A percentile compares a stretch with the other conserved stretches of the same genome.
These are phyloP conservation scores for Cordyceps cicadae DNA, from an alignment of 2,329 filamentous ascomycete genomes.

Conservation along the genomic window DNA sequence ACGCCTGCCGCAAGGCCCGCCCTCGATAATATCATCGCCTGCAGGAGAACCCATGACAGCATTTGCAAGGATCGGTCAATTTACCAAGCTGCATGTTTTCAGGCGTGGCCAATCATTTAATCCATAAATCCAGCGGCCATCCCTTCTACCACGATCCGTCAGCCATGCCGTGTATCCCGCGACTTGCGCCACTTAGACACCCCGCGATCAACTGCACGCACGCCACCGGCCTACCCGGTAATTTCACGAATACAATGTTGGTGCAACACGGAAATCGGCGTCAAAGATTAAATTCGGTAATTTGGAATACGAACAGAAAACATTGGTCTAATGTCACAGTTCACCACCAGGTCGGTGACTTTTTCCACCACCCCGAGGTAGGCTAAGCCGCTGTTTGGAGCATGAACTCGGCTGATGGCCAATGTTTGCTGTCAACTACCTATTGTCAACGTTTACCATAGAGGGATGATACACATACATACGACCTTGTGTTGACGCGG, in stretches of 20 bases:
- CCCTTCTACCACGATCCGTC: not conserved
- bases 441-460: not conserved
- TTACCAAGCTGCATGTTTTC: not conserved
- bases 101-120: not conserved
- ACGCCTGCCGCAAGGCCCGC: slow-evolving; percentile 5
- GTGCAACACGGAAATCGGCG: not conserved
- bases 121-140: not conserved
- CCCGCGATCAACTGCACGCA: not conserved
- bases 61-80: not conserved
- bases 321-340: not conserved
- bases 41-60: not conserved
- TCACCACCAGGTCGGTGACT: no score
- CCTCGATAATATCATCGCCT: not conserved
- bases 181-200: not conserved
- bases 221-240: not conserved
- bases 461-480: not conserved
- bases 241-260: not conserved
- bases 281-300: not conserved
- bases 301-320: slow-evolving; percentile 1
- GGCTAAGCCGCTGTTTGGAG: not conserved
- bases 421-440: not conserved
- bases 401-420: not conserved
- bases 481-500: not conserved
- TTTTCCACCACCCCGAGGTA: no score
- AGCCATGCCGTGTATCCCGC: not conserved